These are phyloP conservation scores for Inga leiocalycina DNA, from an alignment of 306 rosid species.

Conservation along the genomic window DNA sequence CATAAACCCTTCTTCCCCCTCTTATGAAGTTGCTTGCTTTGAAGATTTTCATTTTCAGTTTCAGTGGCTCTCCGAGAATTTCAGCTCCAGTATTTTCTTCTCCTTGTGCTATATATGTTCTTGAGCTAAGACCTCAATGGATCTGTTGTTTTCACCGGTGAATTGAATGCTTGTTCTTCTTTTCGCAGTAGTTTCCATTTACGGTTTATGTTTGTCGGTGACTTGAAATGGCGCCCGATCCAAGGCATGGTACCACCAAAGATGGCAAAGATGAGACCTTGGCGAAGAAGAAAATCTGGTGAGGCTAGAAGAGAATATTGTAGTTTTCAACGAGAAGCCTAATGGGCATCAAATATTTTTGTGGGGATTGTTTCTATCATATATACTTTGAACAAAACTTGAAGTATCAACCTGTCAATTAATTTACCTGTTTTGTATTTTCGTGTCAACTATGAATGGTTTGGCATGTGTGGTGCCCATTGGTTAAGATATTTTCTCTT, in stretches of 20 bases:
- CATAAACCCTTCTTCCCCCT: too few species aligned
- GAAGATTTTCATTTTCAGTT: neutral
- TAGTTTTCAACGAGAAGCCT: neutral
- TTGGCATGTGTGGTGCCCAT: neutral
- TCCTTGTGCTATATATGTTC: neutral
- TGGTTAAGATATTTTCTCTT: too few species aligned
- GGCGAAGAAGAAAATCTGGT: slow-evolving; percentile 82
- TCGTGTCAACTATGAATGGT: slow-evolving; percentile 14
- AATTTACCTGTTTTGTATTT: neutral
- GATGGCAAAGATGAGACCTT: slow-evolving; percentile 67
- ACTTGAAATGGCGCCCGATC: slow-evolving; percentile 73
- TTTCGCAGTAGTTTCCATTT: slow-evolving; percentile 4
- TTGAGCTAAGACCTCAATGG: neutral
- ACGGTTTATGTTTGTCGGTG: slow-evolving; percentile 38
- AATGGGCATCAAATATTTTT: too few species aligned
- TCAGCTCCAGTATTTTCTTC: neutral
- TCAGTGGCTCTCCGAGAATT: neutral
- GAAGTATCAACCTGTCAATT: too few species aligned
- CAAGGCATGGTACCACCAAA: slow-evolving; percentile 56
- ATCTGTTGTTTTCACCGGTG: neutral
- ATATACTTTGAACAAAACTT: too few species aligned
- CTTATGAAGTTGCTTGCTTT: neutral
- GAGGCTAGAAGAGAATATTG: slow-evolving; percentile 26
- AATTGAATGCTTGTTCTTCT: neutral
- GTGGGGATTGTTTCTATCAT: too few species aligned